phyloP scores from a whole-genome alignment of 2,329 filamentous ascomycete genomes.

The Aureobasidium sp. region DNA sequence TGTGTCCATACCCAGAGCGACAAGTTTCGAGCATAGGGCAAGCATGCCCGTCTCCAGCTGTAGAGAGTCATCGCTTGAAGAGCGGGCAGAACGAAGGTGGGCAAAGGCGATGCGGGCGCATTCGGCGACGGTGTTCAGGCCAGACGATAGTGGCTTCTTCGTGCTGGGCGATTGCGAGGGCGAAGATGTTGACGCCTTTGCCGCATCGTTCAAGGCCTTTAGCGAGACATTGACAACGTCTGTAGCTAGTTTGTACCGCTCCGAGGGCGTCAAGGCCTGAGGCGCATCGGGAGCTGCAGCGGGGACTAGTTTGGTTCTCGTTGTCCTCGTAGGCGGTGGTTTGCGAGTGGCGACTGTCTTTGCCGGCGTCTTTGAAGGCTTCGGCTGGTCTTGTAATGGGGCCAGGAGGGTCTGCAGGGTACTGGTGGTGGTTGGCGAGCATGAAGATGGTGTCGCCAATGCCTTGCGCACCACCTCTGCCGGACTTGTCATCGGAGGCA shows the following conservation, averaged over 20 bases:
- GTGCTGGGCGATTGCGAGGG: neutral
- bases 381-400: neutral
- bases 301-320: neutral
- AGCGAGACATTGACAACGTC: conserved; percentile 64
- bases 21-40: conserved; percentile 57
- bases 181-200: conserved; percentile 36
- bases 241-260: conserved; percentile 61
- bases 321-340: neutral
- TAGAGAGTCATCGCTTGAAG: conserved; percentile 36
- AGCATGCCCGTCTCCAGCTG: conserved; percentile 69
- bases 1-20: conserved; percentile 57
- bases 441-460: neutral
- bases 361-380: neutral
- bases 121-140: conserved; percentile 41
- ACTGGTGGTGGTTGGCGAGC: neutral
- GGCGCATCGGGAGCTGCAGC: conserved; percentile 19
- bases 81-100: conserved; percentile 52
- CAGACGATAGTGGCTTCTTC: neutral
- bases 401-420: neutral
- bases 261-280: conserved; percentile 43
- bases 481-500: neutral
- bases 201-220: conserved; percentile 59
- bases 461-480: conserved; percentile 7
- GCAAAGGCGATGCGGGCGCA: conserved; percentile 61
- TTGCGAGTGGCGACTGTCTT: neutral